A percentile compares a stretch with the other conserved stretches of the same genome.
Conservation (phyloP, 2,329 filamentous ascomycete genomes). For the Fusarium sterilihyphosum region DNA sequence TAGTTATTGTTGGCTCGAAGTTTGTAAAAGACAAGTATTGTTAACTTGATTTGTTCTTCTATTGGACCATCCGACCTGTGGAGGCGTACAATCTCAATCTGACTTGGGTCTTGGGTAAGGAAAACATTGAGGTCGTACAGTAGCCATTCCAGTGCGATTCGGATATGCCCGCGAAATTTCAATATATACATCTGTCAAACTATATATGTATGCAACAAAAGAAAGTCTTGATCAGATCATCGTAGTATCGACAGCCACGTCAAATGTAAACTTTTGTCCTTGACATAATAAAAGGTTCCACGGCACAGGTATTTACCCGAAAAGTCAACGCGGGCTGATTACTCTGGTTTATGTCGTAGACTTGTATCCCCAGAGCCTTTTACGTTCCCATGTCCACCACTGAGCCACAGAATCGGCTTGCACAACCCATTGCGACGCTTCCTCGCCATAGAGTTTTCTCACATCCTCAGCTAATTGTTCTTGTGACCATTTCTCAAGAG, state of each 20-base stretch:
- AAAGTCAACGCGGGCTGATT: not conserved
- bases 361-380: constrained; percentile 29
- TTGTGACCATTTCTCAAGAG: constrained; percentile 41
- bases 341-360: not conserved
- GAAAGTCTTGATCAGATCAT: not conserved
- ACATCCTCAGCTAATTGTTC: constrained; percentile 32
- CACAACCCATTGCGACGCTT: constrained; percentile 42
- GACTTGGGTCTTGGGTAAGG: no score
- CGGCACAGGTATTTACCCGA: not conserved
- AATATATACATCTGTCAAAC: no score
- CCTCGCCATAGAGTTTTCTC: constrained; percentile 19
- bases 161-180: no score
- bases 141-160: no score
- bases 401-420: constrained; percentile 27
- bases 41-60: no score
- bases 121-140: no score
- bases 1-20: no score
- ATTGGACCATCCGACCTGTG: no score
- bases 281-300: not conserved
- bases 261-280: not conserved
- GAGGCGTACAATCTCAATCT: no score
- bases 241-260: not conserved
- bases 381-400: constrained; percentile 28
- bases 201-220: not conserved
- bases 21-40: no score